Base-by-base conservation (phyloP, 1,139 yeast species). In the Hemisphaericaspora xylanilytica region DNA sequence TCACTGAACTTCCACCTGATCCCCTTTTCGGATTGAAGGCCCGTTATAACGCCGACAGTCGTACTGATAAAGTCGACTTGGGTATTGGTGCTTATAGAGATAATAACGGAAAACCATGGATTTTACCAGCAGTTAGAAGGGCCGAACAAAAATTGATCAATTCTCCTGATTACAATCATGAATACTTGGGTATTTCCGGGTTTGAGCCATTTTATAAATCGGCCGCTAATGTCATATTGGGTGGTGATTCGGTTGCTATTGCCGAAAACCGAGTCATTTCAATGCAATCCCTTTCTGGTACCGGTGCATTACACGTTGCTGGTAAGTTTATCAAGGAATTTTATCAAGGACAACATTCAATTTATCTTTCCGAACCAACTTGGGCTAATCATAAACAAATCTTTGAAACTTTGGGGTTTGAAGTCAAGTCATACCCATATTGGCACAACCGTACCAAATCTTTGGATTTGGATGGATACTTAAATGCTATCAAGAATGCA, bases 71-170 rank as follows among this genome's bases (percentile, higher is more conserved):
- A 70, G 88, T 90, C 48, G 96, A 89, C 63, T 72, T 88, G 49
- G 97, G 97, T 40, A 90, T 90, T 45, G 97, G 97, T 48, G 97
- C 97, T 35, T 92, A 92, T 73, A 80, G 97, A 64, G 97, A 90
- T 61, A 85, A 88, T 62, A 65, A 68, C 49, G 97, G 97, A 40
- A 85, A 88, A 65, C 97, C 97, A 37, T 90, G 92, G 88, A 89
- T 92, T 39, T 73, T 92, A 38, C 95, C 96, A 6, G 81, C 95
- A 9, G 97, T 92, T 12, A 77, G 68, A 48, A 65, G 70, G 49
- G 95, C 95, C 35, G 97, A 89, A 63, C 62, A 70, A 41, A 64
- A 67, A 51, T 64, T 71, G 52, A 52, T 68, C 16, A 56, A 55
- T 28, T 61, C 66, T n/a, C 80, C 85, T 14, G 68, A 64, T 30